phyloP scores from a whole-genome alignment of 2,329 filamentous ascomycete species.

The Corynespora cassiicola region DNA sequence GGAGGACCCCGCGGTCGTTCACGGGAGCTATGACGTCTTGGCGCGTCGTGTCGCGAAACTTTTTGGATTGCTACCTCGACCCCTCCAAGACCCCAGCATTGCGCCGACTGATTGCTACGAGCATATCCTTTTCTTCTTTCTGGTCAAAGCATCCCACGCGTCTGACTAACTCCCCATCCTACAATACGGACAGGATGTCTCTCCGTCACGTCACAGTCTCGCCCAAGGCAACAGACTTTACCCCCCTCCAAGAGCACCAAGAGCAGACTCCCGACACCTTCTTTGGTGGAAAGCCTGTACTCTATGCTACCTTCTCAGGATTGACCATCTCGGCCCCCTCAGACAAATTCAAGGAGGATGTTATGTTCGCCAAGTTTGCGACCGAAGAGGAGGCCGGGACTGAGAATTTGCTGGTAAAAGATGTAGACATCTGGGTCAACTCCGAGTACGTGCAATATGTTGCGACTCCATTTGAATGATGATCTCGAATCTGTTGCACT shows the following conservation, averaged over 20 bases:
- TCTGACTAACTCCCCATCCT: no score
- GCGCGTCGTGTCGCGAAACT: slow-evolving; percentile 20
- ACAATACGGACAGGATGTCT: no score
- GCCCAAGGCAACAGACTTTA: slow-evolving; percentile 67
- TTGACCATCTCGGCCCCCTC: slow-evolving; percentile 65
- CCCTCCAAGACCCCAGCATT: no score
- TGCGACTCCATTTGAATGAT: no score
- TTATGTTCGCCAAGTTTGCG: slow-evolving; percentile 52
- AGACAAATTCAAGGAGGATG: slow-evolving; percentile 60
- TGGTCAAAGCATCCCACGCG: no score
- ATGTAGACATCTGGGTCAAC: slow-evolving; percentile 56
- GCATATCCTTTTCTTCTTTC: no score
- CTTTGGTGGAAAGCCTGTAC: slow-evolving; percentile 72
- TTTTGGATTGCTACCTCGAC: no score
- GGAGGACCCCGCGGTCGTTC: slow-evolving; percentile 10
- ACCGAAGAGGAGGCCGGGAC: slow-evolving; percentile 26
- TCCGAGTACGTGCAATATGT: slow-evolving; percentile 46
- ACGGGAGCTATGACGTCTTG: slow-evolving; percentile 26
- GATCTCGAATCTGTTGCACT: no score
- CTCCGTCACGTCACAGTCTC: slow-evolving; percentile 61
- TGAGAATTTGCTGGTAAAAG: slow-evolving; percentile 36
- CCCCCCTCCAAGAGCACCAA: slow-evolving; percentile 71
- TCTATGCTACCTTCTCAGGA: slow-evolving; percentile 67
- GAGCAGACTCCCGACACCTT: slow-evolving; percentile 76
- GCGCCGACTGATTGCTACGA: no score